Evolutionary conservation across 805 yeast genomes (phyloP).

Genomic region (Candida maesae): DNA sequence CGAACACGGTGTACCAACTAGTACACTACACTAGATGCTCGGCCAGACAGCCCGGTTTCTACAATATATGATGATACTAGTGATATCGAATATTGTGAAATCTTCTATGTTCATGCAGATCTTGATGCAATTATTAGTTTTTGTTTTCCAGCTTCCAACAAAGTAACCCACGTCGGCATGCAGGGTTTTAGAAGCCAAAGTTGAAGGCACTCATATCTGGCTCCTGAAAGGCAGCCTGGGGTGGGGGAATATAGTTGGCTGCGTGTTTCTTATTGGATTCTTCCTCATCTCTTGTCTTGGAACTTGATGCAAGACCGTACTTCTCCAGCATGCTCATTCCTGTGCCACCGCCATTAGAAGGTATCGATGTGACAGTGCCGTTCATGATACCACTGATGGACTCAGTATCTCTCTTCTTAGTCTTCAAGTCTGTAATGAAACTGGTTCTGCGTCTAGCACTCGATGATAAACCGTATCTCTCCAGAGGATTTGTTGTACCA

Average conservation of each 20-base stretch:
- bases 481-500: conserved; percentile 15
- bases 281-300: conserved; percentile 18
- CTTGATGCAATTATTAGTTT: no score
- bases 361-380: no score
- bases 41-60: no score
- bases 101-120: no score
- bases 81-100: no score
- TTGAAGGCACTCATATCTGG: conserved; percentile 76
- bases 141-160: no score
- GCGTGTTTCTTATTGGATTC: conserved; percentile 8
- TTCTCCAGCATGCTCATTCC: conserved; percentile 26
- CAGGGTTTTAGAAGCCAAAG: conserved; percentile 36
- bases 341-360: not conserved
- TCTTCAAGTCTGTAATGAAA: conserved; percentile 7
- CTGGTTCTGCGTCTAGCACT: conserved; percentile 23
- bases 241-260: conserved; percentile 34
- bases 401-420: conserved; percentile 1
- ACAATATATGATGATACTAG: no score
- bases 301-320: conserved; percentile 25
- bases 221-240: conserved; percentile 55
- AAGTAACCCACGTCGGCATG: not conserved
- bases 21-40: no score
- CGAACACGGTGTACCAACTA: no score
- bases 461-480: conserved; percentile 26
- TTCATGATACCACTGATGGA: not conserved